Conservation (phyloP, 2,329 filamentous ascomycete genomes). For the Sphaerulina musiva region DNA sequence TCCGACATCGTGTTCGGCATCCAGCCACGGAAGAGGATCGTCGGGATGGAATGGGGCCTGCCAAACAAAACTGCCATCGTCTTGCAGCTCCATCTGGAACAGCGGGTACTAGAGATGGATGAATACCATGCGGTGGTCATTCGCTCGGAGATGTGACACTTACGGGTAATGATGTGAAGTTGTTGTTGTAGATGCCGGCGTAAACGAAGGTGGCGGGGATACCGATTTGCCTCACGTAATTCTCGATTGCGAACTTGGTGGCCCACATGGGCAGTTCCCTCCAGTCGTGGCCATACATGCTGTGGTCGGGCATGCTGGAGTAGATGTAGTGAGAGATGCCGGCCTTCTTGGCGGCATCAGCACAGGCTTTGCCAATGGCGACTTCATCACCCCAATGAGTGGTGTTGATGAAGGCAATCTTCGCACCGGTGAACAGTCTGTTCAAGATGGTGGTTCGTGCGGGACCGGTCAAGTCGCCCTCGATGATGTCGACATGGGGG, state of each 20-base stretch:
- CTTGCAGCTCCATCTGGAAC: slow-evolving; percentile 86
- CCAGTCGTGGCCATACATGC: slow-evolving; percentile 68
- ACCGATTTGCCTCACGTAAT: slow-evolving; percentile 76
- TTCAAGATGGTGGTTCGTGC: slow-evolving; percentile 28
- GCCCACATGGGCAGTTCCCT: slow-evolving; percentile 84
- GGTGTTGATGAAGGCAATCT: slow-evolving; percentile 95
- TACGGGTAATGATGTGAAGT: slow-evolving; percentile 8
- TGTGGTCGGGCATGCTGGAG: slow-evolving; percentile 94
- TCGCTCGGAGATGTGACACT: neutral
- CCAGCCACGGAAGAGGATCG: slow-evolving; percentile 85
- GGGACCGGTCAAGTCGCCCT: slow-evolving; percentile 55
- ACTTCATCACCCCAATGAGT: slow-evolving; percentile 95
- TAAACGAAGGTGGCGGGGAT: slow-evolving; percentile 90
- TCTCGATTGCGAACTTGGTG: slow-evolving; percentile 85
- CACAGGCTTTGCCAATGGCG: slow-evolving; percentile 78
- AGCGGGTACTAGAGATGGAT: slow-evolving; percentile 58
- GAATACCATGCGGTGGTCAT: neutral
- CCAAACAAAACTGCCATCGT: slow-evolving; percentile 84
- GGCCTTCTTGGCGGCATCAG: slow-evolving; percentile 78
- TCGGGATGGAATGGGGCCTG: slow-evolving; percentile 88
- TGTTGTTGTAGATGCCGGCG: slow-evolving; percentile 93
- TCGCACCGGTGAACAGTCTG: slow-evolving; percentile 63
- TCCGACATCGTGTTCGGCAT: slow-evolving; percentile 92
- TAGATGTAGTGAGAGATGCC: slow-evolving; percentile 90
- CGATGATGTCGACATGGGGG: slow-evolving; percentile 69